Percentiles rank a stretch among this genome's conserved stretches.
Evolutionary conservation across 2,329 filamentous ascomycete species (phyloP).

Genomic region (Pseudogymnoascus sp.): DNA sequence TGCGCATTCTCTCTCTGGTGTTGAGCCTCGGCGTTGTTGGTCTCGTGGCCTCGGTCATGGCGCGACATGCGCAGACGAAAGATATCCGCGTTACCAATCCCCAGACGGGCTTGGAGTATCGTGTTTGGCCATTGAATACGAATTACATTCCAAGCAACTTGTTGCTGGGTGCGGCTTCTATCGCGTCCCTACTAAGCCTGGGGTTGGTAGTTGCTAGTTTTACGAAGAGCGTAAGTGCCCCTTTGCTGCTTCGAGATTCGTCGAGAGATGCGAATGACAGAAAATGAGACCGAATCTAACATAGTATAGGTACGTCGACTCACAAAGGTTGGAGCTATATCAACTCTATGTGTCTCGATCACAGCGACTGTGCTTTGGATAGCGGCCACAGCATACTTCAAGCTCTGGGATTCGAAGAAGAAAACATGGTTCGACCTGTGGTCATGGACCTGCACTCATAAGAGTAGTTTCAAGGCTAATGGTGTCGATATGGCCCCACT

Average conservation of each 20-base stretch:
- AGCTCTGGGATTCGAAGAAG: conserved; percentile 3
- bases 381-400: not conserved
- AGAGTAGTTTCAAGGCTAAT: not conserved
- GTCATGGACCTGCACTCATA: not conserved
- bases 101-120: not conserved
- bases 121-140: not conserved
- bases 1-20: not conserved
- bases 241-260: not conserved
- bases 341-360: not conserved
- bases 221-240: not conserved
- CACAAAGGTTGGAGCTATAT: not conserved
- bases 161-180: not conserved
- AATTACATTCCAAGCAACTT: not conserved
- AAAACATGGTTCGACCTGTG: not conserved
- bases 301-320: not conserved
- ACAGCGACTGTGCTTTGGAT: not conserved
- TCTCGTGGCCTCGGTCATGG: not conserved
- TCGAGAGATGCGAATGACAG: not conserved
- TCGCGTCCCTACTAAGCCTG: not conserved
- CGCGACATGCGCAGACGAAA: not conserved
- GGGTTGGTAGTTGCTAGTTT: not conserved
- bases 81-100: not conserved
- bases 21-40: not conserved
- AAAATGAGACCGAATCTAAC: not conserved
- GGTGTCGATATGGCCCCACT: conserved; percentile 1